A percentile compares a stretch with the other conserved stretches of the same genome.
phyloP scores from a whole-genome alignment of 768 basidiomycete genomes.

The Leccinum arenicola region DNA sequence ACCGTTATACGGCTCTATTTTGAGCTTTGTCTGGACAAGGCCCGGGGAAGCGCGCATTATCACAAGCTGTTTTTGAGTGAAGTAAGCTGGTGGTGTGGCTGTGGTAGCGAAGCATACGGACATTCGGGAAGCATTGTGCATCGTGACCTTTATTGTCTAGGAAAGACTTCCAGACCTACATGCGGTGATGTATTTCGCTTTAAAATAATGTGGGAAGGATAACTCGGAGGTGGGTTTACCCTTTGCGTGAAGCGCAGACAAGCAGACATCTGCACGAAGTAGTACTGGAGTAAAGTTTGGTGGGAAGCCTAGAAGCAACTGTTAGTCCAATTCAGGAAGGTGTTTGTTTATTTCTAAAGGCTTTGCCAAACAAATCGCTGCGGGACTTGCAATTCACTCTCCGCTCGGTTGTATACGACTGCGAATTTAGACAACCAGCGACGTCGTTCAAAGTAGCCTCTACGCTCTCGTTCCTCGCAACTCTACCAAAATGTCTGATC shows the following conservation, averaged over 20 bases:
- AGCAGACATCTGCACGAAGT: constrained; percentile 47
- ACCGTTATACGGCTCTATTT: constrained; percentile 76
- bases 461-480: constrained; percentile 3
- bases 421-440: constrained; percentile 4
- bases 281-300: neutral
- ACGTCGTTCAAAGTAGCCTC: neutral
- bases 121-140: constrained; percentile 75
- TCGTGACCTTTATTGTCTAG: constrained; percentile 79
- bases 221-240: constrained; percentile 32
- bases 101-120: constrained; percentile 31
- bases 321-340: constrained; percentile 6
- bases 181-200: constrained; percentile 2
- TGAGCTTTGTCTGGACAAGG: constrained; percentile 62
- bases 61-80: constrained; percentile 46
- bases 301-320: neutral
- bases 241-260: constrained; percentile 69
- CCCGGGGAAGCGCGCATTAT: constrained; percentile 71
- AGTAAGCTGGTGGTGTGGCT: neutral
- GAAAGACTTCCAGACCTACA: constrained; percentile 78
- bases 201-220: neutral
- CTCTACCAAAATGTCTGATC: constrained; percentile 57
- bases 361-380: constrained; percentile 25
- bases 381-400: constrained; percentile 11
- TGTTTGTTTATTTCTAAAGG: constrained; percentile 32
- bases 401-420: constrained; percentile 26